Evolutionary conservation across 169 alveolate species (phyloP).

Genomic region (Plasmodium gonderi): DNA sequence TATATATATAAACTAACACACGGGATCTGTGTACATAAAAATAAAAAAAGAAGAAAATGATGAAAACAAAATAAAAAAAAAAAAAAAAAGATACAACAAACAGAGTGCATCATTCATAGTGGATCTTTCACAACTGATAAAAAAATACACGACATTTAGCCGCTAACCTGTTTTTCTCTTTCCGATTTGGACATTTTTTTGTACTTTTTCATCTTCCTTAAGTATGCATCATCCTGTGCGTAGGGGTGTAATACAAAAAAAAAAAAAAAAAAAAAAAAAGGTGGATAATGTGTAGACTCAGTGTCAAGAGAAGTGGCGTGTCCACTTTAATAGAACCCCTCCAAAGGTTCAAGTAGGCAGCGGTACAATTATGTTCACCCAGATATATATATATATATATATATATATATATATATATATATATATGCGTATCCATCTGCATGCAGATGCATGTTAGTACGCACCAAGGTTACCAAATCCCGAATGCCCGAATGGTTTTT

Average conservation of each 20-base stretch:
- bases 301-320: background rate
- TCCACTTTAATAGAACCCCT: background rate
- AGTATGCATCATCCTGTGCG: constrained; percentile 43
- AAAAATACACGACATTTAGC: background rate
- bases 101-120: too few species aligned
- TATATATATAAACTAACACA: too few species aligned
- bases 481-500: background rate
- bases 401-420: background rate
- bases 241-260: background rate
- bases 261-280: background rate
- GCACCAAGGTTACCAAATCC: constrained; percentile 5
- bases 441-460: too few species aligned
- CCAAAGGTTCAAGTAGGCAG: background rate
- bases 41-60: too few species aligned
- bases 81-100: too few species aligned
- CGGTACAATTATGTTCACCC: background rate
- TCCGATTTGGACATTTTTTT: constrained; percentile 59
- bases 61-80: too few species aligned
- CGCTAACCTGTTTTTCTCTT: constrained; percentile 48
- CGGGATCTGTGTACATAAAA: background rate
- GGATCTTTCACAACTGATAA: too few species aligned
- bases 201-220: constrained; percentile 31
- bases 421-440: background rate
- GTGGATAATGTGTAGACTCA: background rate
- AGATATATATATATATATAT: background rate